phyloP scores from a whole-genome alignment of 352 stramenopile species.

The Globisporangium okanoganense region DNA sequence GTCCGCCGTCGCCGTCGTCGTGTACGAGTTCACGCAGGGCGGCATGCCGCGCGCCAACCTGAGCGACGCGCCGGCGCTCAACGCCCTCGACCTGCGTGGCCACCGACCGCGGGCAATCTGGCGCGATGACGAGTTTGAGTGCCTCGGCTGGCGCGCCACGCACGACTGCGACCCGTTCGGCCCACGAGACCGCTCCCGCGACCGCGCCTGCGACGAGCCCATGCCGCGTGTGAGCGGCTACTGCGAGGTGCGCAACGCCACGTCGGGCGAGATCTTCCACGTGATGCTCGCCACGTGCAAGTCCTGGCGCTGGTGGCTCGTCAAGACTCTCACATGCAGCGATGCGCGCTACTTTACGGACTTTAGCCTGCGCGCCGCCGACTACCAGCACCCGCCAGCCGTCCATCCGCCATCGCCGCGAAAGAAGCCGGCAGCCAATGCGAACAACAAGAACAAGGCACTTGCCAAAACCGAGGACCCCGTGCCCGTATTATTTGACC shows the following conservation, averaged over 20 bases:
- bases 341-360: constrained; percentile 63
- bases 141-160: constrained; percentile 68
- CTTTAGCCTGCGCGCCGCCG: constrained; percentile 51
- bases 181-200: constrained; percentile 29
- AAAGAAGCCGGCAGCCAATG: not conserved
- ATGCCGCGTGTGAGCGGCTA: constrained; percentile 52
- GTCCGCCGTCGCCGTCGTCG: constrained; percentile 39
- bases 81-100: constrained; percentile 34
- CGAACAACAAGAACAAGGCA: constrained; percentile 10
- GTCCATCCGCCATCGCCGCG: not conserved
- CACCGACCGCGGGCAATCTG: constrained; percentile 35
- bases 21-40: constrained; percentile 58
- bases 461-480: not conserved
- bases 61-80: constrained; percentile 35
- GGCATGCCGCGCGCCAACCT: constrained; percentile 37
- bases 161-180: constrained; percentile 60
- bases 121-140: constrained; percentile 64
- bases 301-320: constrained; percentile 56
- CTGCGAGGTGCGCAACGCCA: constrained; percentile 68
- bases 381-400: constrained; percentile 34
- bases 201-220: constrained; percentile 40
- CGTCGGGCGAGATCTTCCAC: constrained; percentile 42
- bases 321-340: constrained; percentile 49
- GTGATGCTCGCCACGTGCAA: constrained; percentile 77
- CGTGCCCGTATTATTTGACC: constrained; percentile 11